Conservation (phyloP, 495 filamentous ascomycete species). For the Pyrenula massariospora region DNA sequence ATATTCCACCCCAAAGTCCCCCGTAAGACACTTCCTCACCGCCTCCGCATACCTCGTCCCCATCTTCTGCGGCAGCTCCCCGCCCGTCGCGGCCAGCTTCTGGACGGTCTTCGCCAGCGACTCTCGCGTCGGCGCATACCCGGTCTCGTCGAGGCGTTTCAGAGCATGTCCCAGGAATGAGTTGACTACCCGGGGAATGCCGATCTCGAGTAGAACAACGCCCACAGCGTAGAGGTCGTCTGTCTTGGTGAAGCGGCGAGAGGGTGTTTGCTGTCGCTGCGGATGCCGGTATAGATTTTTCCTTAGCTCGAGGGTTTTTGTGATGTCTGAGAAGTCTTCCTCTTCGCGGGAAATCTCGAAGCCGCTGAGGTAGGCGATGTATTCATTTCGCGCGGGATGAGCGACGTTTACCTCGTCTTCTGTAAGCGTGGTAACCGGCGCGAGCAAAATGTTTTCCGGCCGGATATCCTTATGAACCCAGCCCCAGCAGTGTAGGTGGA, state of each 20-base stretch:
- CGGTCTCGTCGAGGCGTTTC: constrained; percentile 6
- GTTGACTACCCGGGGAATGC: constrained; percentile 10
- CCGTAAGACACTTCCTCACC: constrained; percentile 7
- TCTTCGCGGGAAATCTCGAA: constrained; percentile 14
- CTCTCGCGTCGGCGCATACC: constrained; percentile 6
- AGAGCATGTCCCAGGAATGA: constrained; percentile 7
- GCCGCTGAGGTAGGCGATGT: constrained; percentile 8
- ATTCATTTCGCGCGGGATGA: constrained; percentile 1
- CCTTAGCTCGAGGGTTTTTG: constrained; percentile 9
- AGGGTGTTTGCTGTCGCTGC: constrained; percentile 11
- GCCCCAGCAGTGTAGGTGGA: constrained; percentile 12
- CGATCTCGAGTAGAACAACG: constrained; percentile 26
- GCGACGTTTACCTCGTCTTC: neutral
- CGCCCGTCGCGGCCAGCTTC: constrained; percentile 1
- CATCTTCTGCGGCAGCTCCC: constrained; percentile 9
- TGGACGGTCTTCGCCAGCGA: constrained; percentile 5
- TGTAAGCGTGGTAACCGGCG: constrained; percentile 3
- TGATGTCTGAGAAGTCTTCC: constrained; percentile 8
- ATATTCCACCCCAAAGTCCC: constrained; percentile 4
- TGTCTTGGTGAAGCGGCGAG: constrained; percentile 12
- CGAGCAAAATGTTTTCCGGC: constrained; percentile 14
- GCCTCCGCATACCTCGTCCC: constrained; percentile 8
- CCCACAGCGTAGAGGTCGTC: constrained; percentile 29
- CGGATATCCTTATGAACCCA: constrained; percentile 22
- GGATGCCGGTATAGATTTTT: constrained; percentile 21